Evolutionary conservation across 208 protist species (phyloP).

Genomic region (Trypanosoma boissoni): DNA sequence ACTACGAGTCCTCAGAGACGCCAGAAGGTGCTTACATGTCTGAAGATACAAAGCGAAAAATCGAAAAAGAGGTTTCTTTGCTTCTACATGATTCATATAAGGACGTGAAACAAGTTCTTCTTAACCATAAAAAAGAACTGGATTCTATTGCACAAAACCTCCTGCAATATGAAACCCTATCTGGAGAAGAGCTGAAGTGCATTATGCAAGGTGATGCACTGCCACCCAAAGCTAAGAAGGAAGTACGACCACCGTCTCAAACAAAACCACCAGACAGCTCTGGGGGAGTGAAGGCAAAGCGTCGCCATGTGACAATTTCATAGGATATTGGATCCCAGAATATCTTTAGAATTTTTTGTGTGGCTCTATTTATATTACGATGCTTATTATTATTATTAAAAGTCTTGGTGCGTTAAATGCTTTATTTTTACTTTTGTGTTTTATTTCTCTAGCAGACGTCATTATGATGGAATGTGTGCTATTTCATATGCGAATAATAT

Average conservation of each 20-base stretch:
- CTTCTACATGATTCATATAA: constrained; percentile 74
- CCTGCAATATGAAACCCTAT: constrained; percentile 84
- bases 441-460: too few species aligned
- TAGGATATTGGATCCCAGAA: constrained; percentile 12
- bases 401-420: too few species aligned
- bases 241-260: constrained; percentile 15
- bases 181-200: constrained; percentile 68
- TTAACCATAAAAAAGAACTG: constrained; percentile 58
- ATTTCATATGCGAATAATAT: too few species aligned
- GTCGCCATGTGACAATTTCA: constrained; percentile 42
- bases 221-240: constrained; percentile 34
- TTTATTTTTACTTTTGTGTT: too few species aligned
- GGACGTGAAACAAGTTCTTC: constrained; percentile 67
- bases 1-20: constrained; percentile 76
- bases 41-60: constrained; percentile 85
- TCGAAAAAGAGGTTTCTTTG: constrained; percentile 75
- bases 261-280: constrained; percentile 23
- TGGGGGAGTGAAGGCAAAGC: constrained; percentile 18
- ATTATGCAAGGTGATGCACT: constrained; percentile 78
- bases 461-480: too few species aligned
- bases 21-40: constrained; percentile 88
- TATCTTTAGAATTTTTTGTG: not conserved
- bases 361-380: not conserved
- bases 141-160: constrained; percentile 80
- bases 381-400: too few species aligned